Evolutionary conservation across 2,329 filamentous ascomycete genomes (phyloP), one percentile per base, ranked within the genome.

Genomic region (Pyrenophora teres): DNA sequence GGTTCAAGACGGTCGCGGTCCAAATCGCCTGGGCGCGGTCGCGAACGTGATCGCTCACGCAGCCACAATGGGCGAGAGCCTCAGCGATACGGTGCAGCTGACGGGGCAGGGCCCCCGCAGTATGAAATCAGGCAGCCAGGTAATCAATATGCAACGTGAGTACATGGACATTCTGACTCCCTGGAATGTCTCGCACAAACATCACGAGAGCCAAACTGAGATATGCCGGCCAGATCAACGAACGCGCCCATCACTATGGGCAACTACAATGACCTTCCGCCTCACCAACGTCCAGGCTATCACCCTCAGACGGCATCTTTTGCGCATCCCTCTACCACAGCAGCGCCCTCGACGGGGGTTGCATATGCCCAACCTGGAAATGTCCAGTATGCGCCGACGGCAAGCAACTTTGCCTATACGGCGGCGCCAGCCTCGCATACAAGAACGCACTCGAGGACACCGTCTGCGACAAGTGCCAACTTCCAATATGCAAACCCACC

Each of bases 181-280:
- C 12, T 15, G 16, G 25, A 16, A 32, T 35, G 37, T 40, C 30
- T 52, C 41, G 38, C 23, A 42, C 44, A 42, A 30, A 43, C 35
- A 39, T 38, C 15, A 42, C 40, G 33, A 44, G 40, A 53, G 54
- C 33, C 46, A 30, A 54, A 59, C 69, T 70, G 63, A 71, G 57
- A 64, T 43, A 71, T 71, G 68, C 65, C 65, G 39, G 41, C 62
- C 57, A 73, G 69, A 61, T 61, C 62, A 21, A 50, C 52, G 30
- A 59, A 52, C 51, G 63, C 70, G 39, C 68, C 68, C 55, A 71
- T 76, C 30, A 77, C 74, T 41, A 78, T 77, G 74, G 76, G 76
- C 43, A 74, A 71, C 46, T 78, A 75, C 53, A 63, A 67, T 19
- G 76, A 79, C 54, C 68, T 77, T 8, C 77, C 77, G 23, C 77